Percentiles rank a stretch among this genome's conserved stretches.
phyloP scores from a whole-genome alignment of 2,329 filamentous ascomycete genomes.

The Alternaria sp. region DNA sequence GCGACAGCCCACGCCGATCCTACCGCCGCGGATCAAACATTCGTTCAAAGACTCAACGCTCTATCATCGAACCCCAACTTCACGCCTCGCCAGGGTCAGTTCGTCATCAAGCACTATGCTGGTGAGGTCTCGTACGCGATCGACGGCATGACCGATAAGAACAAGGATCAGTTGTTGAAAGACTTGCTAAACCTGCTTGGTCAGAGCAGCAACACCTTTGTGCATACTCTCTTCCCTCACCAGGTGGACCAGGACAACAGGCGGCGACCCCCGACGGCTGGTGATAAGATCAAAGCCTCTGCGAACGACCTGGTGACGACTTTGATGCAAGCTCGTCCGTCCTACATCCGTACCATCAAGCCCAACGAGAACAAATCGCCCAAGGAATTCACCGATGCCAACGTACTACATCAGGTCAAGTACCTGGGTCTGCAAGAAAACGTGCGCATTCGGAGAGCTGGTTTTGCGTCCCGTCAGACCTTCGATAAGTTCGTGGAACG shows the following conservation, averaged over 20 bases:
- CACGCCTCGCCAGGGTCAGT: slow-evolving; percentile 89
- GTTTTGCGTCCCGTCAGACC: slow-evolving; percentile 94
- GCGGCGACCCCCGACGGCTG: slow-evolving; percentile 89
- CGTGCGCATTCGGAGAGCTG: slow-evolving; percentile 93
- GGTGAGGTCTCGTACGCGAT: slow-evolving; percentile 95
- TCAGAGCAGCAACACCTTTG: slow-evolving; percentile 81
- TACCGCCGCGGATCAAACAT: slow-evolving; percentile 90
- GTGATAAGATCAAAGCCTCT: slow-evolving; percentile 93
- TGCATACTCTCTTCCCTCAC: slow-evolving; percentile 88
- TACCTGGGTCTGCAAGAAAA: slow-evolving; percentile 99
- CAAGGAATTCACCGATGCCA: slow-evolving; percentile 86
- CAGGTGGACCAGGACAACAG: slow-evolving; percentile 96
- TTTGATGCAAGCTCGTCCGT: slow-evolving; percentile 95
- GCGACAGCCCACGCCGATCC: slow-evolving; percentile 98
- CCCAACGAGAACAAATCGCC: slow-evolving; percentile 99
- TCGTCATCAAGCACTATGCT: slow-evolving; percentile 98
- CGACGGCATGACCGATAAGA: slow-evolving; percentile 98
- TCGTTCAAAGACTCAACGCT: slow-evolving; percentile 90
- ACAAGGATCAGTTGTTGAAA: slow-evolving; percentile 96
- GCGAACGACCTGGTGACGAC: slow-evolving; percentile 95
- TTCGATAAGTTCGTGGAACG: slow-evolving; percentile 98
- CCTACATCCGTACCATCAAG: slow-evolving; percentile 98
- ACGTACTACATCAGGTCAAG: slow-evolving; percentile 97
- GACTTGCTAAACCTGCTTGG: slow-evolving; percentile 87
- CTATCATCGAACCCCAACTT: slow-evolving; percentile 88